phyloP scores from a whole-genome alignment of 441 rosid genomes.

The Raphanus hybrid region DNA sequence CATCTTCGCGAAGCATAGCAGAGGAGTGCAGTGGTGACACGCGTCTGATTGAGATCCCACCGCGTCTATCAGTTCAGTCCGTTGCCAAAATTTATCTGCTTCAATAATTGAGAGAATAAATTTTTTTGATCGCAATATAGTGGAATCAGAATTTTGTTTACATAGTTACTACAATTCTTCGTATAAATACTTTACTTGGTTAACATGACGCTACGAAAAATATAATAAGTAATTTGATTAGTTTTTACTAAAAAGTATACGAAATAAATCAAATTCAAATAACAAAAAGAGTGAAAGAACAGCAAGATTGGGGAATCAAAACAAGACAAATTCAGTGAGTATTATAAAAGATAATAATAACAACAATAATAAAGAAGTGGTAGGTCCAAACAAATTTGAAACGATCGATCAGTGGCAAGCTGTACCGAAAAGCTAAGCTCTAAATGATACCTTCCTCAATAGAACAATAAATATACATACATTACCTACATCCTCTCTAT shows the following conservation, averaged over 20 bases:
- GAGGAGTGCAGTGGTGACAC: background rate
- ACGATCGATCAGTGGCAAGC: constrained; percentile 37
- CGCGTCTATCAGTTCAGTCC: constrained; percentile 14
- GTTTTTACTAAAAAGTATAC: background rate
- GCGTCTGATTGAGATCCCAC: background rate
- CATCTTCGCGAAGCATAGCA: background rate
- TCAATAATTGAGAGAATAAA: constrained; percentile 29
- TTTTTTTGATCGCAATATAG: background rate
- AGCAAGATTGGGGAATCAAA: constrained; percentile 20
- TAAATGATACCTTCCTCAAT: constrained; percentile 31
- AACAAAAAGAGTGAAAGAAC: constrained; percentile 26
- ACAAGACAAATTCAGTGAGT: constrained; percentile 20
- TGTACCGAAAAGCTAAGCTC: constrained; percentile 41
- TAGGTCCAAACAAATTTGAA: constrained; percentile 39
- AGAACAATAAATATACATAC: constrained; percentile 11
- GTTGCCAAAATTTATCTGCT: constrained; percentile 9
- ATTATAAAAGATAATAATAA: constrained; percentile 26
- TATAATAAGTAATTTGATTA: background rate
- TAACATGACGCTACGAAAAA: background rate
- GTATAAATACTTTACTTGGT: background rate
- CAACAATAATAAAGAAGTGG: constrained; percentile 37
- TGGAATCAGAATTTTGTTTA: background rate
- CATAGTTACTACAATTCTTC: background rate
- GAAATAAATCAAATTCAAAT: background rate
- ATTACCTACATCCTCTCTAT: constrained; percentile 22